Evolutionary conservation across 768 basidiomycete genomes (phyloP).

Genomic region (Russula emetica): DNA sequence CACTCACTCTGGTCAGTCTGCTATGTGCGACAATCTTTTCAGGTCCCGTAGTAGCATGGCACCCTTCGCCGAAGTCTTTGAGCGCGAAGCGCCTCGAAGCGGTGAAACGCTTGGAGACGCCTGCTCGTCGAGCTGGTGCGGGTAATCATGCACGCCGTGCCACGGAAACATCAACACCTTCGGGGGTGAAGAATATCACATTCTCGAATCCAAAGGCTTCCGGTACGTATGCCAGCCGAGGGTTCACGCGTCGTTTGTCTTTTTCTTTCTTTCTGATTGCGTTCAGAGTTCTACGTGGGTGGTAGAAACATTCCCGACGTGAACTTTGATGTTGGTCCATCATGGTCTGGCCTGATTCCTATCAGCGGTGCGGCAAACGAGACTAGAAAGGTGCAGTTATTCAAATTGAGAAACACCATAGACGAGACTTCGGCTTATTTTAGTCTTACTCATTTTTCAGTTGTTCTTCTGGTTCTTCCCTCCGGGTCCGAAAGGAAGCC

Average conservation of each 20-base stretch:
- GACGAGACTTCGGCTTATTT: not conserved
- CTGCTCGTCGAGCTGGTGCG: not conserved
- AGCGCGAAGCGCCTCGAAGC: conserved; percentile 15
- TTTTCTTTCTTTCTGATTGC: not conserved
- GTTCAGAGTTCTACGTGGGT: conserved; percentile 63
- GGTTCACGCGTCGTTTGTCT: not conserved
- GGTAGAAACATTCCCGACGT: conserved; percentile 63
- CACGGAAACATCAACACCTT: conserved; percentile 3
- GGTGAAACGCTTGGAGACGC: conserved; percentile 4
- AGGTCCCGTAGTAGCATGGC: not conserved
- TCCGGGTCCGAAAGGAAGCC: conserved; percentile 64
- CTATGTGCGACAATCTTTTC: not conserved
- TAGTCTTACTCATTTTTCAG: conserved; percentile 35
- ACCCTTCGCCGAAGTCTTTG: not conserved
- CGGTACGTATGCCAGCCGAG: conserved; percentile 37
- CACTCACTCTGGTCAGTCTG: conserved; percentile 1
- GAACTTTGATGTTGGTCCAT: conserved; percentile 69
- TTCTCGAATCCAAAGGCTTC: conserved; percentile 65
- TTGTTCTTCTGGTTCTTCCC: conserved; percentile 86
- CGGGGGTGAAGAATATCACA: conserved; percentile 56
- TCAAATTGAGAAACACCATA: not conserved
- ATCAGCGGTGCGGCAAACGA: conserved; percentile 57
- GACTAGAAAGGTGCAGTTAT: conserved; percentile 54
- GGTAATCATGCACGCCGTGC: not conserved
- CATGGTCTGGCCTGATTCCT: conserved; percentile 70